Conservation (phyloP, 331 rosid species). For the Pyrus hybrid region DNA sequence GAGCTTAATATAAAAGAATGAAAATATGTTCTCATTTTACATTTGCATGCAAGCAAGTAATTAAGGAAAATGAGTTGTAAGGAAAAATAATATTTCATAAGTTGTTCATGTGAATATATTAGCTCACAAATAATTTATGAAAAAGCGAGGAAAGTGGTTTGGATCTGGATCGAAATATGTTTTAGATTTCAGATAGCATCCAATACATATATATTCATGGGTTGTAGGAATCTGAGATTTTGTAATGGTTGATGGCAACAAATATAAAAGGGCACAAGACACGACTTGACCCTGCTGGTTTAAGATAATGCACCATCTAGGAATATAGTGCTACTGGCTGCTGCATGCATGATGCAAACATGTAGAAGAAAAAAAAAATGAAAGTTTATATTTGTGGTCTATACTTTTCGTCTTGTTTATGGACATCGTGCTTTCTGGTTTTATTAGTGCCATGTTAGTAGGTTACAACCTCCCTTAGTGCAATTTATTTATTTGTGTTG, state of each 20-base stretch:
- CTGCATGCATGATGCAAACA: neutral
- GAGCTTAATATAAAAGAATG: too few species aligned
- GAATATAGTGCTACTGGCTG: neutral
- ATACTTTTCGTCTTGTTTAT: neutral
- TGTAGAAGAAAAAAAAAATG: neutral
- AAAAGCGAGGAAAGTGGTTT: neutral
- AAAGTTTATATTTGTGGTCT: neutral
- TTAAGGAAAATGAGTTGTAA: too few species aligned
- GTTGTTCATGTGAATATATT: neutral
- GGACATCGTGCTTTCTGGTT: slow-evolving; percentile 4
- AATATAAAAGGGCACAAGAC: too few species aligned
- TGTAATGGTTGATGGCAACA: too few species aligned
- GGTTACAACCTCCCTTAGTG: neutral
- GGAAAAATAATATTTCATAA: neutral
- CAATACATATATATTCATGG: neutral
- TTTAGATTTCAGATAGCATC: slow-evolving; percentile 18
- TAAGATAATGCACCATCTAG: neutral
- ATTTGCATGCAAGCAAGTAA: too few species aligned
- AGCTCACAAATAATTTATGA: neutral
- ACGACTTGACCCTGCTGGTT: neutral
- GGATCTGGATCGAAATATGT: slow-evolving; percentile 18
- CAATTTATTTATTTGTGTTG: neutral
- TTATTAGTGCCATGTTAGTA: slow-evolving; percentile 1
- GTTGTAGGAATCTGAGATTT: slow-evolving; percentile 17
- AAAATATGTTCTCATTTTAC: too few species aligned